phyloP scores from a whole-genome alignment of 495 filamentous ascomycete species.

The Tuber borchii region DNA sequence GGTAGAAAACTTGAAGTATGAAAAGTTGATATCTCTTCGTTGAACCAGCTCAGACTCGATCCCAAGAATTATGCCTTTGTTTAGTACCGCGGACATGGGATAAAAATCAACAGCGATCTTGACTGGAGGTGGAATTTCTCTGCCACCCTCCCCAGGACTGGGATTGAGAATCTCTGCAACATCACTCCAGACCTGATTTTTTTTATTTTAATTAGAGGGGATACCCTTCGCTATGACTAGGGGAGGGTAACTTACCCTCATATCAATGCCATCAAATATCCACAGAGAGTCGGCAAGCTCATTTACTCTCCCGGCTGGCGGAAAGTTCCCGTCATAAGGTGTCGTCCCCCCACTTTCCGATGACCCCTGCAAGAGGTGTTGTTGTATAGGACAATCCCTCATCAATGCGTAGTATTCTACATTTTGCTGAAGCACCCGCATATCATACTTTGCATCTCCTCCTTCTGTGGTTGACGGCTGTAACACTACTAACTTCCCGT shows the following conservation, averaged over 20 bases:
- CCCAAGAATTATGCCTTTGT: constrained; percentile 81
- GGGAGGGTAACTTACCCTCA: constrained; percentile 44
- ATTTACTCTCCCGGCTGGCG: constrained; percentile 44
- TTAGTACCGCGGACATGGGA: constrained; percentile 75
- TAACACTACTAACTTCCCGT: constrained; percentile 88
- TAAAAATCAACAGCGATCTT: constrained; percentile 78
- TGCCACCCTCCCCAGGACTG: constrained; percentile 52
- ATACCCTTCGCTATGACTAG: not conserved
- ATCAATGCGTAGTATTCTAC: constrained; percentile 91
- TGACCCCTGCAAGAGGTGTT: constrained; percentile 34
- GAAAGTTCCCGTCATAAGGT: constrained; percentile 29
- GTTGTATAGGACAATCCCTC: constrained; percentile 62
- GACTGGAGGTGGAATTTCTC: constrained; percentile 59
- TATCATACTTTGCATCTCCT: constrained; percentile 88
- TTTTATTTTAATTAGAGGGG: not conserved
- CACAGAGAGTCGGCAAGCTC: constrained; percentile 81
- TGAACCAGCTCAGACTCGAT: constrained; percentile 89
- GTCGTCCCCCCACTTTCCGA: constrained; percentile 14
- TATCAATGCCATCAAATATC: constrained; percentile 79
- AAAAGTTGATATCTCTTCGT: constrained; percentile 79
- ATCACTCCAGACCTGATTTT: constrained; percentile 67
- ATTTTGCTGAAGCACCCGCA: constrained; percentile 90
- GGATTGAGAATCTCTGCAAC: constrained; percentile 76
- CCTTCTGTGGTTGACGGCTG: constrained; percentile 72
- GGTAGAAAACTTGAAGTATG: constrained; percentile 75